Percentiles rank a stretch among this genome's conserved stretches.
phyloP scores from a whole-genome alignment of 1,284 basidiomycete species.

The Cystobasidium sp. region DNA sequence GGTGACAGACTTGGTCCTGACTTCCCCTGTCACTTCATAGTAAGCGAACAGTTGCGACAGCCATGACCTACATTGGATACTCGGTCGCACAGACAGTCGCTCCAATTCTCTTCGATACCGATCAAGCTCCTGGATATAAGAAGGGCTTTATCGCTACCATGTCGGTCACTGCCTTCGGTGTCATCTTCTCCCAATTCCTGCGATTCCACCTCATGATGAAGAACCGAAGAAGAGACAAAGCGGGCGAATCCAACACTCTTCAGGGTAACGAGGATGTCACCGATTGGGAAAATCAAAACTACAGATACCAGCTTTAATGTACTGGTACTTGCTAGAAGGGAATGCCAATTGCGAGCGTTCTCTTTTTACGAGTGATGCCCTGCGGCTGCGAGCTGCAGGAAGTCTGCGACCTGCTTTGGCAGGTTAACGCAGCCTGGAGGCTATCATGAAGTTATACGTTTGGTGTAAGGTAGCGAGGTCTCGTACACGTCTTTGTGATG shows the following conservation, averaged over 20 bases:
- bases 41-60: conserved; percentile 30
- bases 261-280: conserved; percentile 13
- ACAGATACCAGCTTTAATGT: conserved; percentile 3
- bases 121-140: conserved; percentile 27
- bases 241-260: background rate
- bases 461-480: no score
- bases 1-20: background rate
- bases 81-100: conserved; percentile 20
- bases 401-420: no score
- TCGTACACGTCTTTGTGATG: no score
- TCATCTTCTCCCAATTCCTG: conserved; percentile 21
- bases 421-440: no score
- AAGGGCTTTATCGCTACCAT: conserved; percentile 31
- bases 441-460: no score
- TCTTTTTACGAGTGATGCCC: background rate
- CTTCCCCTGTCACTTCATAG: background rate
- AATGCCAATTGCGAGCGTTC: background rate
- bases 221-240: conserved; percentile 22
- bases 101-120: conserved; percentile 23
- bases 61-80: conserved; percentile 31
- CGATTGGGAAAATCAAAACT: conserved; percentile 17
- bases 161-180: conserved; percentile 26
- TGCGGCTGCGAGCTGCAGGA: no score
- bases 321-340: background rate
- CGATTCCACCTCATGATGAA: conserved; percentile 21